Conservation (phyloP, 2,329 filamentous ascomycete species). For the Chrysoporthe deuterocubensis region DNA sequence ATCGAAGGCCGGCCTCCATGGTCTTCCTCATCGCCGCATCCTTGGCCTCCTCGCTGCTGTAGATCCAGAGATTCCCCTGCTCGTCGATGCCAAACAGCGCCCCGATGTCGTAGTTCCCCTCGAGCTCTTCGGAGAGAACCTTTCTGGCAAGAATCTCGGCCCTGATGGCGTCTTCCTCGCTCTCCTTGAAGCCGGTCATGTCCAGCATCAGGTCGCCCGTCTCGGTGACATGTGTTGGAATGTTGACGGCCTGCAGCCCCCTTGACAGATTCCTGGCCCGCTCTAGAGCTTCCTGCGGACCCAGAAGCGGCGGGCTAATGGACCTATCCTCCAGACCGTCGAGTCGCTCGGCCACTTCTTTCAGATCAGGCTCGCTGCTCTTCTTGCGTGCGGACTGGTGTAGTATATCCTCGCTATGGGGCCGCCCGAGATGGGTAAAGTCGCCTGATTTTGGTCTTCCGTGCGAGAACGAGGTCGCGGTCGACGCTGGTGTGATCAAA, state of each 20-base stretch:
- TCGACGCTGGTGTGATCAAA: conserved; percentile 56
- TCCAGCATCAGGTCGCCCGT: conserved; percentile 95
- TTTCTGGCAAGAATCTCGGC: conserved; percentile 93
- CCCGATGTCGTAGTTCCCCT: conserved; percentile 95
- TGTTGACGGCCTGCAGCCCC: conserved; percentile 87
- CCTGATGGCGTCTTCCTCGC: conserved; percentile 86
- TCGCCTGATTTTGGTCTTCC: conserved; percentile 55
- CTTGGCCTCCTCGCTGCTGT: conserved; percentile 96
- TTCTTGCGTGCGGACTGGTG: conserved; percentile 48
- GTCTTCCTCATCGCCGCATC: conserved; percentile 77
- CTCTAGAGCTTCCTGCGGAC: conserved; percentile 75
- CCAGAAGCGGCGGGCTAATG: conserved; percentile 75
- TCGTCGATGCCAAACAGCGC: conserved; percentile 94
- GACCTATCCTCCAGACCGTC: conserved; percentile 59
- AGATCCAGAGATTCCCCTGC: conserved; percentile 98
- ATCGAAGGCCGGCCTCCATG: conserved; percentile 54
- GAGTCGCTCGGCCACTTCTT: conserved; percentile 44
- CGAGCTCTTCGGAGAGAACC: conserved; percentile 88
- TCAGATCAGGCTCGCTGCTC: conserved; percentile 41
- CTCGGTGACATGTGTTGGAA: conserved; percentile 90
- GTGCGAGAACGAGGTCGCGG: conserved; percentile 55
- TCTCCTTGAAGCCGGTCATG: conserved; percentile 96
- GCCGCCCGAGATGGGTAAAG: conserved; percentile 52
- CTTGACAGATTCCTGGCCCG: conserved; percentile 84
- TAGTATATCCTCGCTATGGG: conserved; percentile 60